phyloP scores from a whole-genome alignment of 805 yeast species.

The Nakazawaea populi region DNA sequence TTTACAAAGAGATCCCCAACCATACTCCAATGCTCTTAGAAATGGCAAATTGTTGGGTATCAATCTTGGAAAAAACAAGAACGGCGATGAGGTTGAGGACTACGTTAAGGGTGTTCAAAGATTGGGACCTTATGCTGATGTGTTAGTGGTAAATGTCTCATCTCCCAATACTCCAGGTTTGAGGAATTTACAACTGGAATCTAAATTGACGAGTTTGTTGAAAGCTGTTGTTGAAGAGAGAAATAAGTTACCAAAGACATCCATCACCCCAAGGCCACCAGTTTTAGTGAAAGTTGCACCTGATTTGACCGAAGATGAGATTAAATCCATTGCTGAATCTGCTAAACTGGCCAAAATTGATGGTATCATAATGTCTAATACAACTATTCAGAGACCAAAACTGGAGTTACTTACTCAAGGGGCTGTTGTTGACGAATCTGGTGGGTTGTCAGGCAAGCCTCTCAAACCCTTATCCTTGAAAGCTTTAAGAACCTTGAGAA shows the following conservation, averaged over 20 bases:
- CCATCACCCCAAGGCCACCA: conserved; percentile 54
- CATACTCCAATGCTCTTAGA: conserved; percentile 45
- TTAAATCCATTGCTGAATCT: conserved; percentile 74
- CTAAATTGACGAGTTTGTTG: conserved; percentile 63
- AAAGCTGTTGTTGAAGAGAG: conserved; percentile 66
- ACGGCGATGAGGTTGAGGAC: conserved; percentile 85
- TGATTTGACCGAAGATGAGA: conserved; percentile 76
- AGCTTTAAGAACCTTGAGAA: conserved; percentile 67
- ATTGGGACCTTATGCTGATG: conserved; percentile 83
- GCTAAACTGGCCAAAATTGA: conserved; percentile 76
- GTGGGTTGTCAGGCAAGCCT: conserved; percentile 93
- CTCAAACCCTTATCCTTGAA: conserved; percentile 71
- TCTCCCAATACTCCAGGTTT: conserved; percentile 96
- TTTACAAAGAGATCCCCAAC: conserved; percentile 18
- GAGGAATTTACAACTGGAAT: conserved; percentile 77
- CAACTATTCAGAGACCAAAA: conserved; percentile 79
- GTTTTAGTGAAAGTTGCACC: conserved; percentile 91
- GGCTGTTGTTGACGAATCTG: conserved; percentile 50
- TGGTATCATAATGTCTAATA: conserved; percentile 89
- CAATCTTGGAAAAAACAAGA: conserved; percentile 88
- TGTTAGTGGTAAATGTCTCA: conserved; percentile 84
- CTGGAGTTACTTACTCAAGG: conserved; percentile 44
- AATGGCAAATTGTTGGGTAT: conserved; percentile 67
- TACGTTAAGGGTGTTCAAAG: conserved; percentile 78
- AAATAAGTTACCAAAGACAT: conserved; percentile 36